Evolutionary conservation across 257 asterid genomes (phyloP), one percentile per base, ranked within the genome.

Genomic region (Ligustrum vulgare): DNA sequence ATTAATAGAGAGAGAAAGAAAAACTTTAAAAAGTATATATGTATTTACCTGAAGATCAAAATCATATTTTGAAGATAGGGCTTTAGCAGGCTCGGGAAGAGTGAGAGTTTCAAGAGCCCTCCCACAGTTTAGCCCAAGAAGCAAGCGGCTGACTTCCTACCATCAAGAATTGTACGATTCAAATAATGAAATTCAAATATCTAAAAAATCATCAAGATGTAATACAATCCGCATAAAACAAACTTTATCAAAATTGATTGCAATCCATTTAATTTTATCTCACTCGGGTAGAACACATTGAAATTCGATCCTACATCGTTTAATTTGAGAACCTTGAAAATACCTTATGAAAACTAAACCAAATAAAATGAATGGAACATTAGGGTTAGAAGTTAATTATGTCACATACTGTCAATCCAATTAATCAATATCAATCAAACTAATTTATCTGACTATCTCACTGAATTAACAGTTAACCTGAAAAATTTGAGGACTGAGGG

Each of bases 31-130:
- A 41, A n/a, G n/a, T n/a, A 5, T 9, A 54, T 0, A 64, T 35
- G 20, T 18, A 72, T 33, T 60, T 73, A 92, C 98, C 98, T 91
- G 98, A 58, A 94, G 91, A 84, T 94, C 98, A 85, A 94, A 94
- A 63, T 81, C 86, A 80, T 92, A 89, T 28, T 87, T 74, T 5
- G 84, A 75, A 70, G 98, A 87, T n/a, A 92, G 91, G 54, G 89
- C 75, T 69, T 80, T 81, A 60, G 91, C 89, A 58, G 84, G 86
- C 66, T 85, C 89, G 0, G 91, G 86, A 60, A 94, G 80, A 39
- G 79, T 15, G 75, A 88, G 28, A 33, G 85, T 56, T 66, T 80
- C 90, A 76, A 92, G 90, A 39, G 89, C 56, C 79, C 69, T 85
- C 75, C 97, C 98, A 83, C 98, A 85, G 86, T 92, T 94, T 12